Evolutionary conservation across 2,329 filamentous ascomycete species (phyloP).

Genomic region (Leptographium procerum): DNA sequence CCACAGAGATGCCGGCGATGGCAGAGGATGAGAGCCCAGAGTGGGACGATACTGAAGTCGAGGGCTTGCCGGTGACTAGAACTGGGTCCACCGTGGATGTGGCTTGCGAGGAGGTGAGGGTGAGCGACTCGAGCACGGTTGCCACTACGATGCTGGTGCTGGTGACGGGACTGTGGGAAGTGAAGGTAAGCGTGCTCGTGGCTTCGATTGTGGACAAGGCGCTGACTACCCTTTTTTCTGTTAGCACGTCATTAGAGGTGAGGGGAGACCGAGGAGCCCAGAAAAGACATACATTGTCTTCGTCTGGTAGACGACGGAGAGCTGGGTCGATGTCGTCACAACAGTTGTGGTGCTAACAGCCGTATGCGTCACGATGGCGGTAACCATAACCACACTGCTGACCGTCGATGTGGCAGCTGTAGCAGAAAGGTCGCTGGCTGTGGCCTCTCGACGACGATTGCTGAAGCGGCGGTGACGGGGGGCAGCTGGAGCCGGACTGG

Average conservation of each 20-base stretch:
- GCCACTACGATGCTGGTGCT: conserved; percentile 10
- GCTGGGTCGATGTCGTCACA: background rate
- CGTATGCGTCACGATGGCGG: background rate
- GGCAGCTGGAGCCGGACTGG: background rate
- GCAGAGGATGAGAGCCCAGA: conserved; percentile 6
- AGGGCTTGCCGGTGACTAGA: background rate
- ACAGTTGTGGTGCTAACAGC: conserved; percentile 2
- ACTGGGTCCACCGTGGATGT: background rate
- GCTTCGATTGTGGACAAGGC: conserved; percentile 12
- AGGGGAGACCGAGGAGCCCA: background rate
- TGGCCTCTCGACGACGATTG: background rate
- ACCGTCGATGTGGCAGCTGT: conserved; percentile 7
- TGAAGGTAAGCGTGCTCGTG: conserved; percentile 12
- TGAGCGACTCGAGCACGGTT: background rate
- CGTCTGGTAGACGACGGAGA: conserved; percentile 7
- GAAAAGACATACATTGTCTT: conserved; percentile 8
- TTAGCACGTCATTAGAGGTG: background rate
- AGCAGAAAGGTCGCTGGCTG: conserved; percentile 2
- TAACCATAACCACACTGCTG: conserved; percentile 4
- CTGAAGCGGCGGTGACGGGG: background rate
- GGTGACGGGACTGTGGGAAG: conserved; percentile 9
- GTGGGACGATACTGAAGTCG: background rate
- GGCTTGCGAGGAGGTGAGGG: background rate
- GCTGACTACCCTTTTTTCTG: conserved; percentile 6
- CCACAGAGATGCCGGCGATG: conserved; percentile 15